phyloP scores from a whole-genome alignment of 2,329 filamentous ascomycete genomes.

The Trichoderma sp. region DNA sequence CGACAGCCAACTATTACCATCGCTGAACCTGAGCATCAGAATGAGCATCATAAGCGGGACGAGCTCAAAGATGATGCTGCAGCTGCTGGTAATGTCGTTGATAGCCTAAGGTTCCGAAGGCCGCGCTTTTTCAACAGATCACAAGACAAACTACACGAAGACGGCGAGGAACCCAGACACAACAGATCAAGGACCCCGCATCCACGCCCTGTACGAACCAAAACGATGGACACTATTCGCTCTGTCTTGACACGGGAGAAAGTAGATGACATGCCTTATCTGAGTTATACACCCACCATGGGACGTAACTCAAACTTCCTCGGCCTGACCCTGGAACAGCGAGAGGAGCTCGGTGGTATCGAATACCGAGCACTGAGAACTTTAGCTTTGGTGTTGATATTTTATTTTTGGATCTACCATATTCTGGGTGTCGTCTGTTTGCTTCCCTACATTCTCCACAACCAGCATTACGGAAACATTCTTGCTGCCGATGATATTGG shows the following conservation, averaged over 20 bases:
- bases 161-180: slow-evolving; percentile 27
- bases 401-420: slow-evolving; percentile 83
- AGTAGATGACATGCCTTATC: slow-evolving; percentile 69
- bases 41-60: slow-evolving; percentile 38
- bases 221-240: slow-evolving; percentile 59
- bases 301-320: slow-evolving; percentile 92
- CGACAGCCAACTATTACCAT: slow-evolving; percentile 63
- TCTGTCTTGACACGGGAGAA: slow-evolving; percentile 55
- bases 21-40: slow-evolving; percentile 54
- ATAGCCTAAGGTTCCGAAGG: slow-evolving; percentile 45
- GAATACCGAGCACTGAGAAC: slow-evolving; percentile 93
- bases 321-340: slow-evolving; percentile 82
- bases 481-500: slow-evolving; percentile 62
- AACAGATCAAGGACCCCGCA: slow-evolving; percentile 12
- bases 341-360: slow-evolving; percentile 92
- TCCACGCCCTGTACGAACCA: slow-evolving; percentile 36
- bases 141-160: slow-evolving; percentile 41
- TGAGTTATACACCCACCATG: slow-evolving; percentile 91
- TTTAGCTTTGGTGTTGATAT: slow-evolving; percentile 71
- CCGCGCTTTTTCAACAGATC: slow-evolving; percentile 39
- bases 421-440: slow-evolving; percentile 71
- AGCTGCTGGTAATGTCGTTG: slow-evolving; percentile 40
- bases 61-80: slow-evolving; percentile 43
- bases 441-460: slow-evolving; percentile 74
- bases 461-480: slow-evolving; percentile 59